Evolutionary conservation across 1,284 basidiomycete species (phyloP), one percentile per base, ranked within the genome.

Genomic region (Athelia sp.): DNA sequence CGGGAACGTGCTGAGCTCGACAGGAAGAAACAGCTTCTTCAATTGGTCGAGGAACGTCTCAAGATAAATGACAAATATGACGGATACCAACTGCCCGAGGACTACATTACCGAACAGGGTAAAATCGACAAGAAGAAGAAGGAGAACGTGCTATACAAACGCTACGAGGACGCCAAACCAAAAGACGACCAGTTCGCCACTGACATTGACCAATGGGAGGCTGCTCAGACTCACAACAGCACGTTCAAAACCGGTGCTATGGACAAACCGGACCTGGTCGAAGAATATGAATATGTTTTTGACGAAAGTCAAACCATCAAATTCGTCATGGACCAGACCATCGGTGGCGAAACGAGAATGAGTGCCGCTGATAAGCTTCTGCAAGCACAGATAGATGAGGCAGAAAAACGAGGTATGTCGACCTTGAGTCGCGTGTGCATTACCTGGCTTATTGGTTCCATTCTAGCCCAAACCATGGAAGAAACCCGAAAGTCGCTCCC

Each of bases 31-130:
- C 91, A 98, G 62, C 78, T 98, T 9, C 72, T 99, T 17, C 79
- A 82, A 44, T 79, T 99, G 26, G 95, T 97, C 51, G 95, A 99
- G 67, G 95, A 96, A 64, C 82, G 95, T 18, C 77, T 94, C 54
- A 87, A 84, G 62, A 97, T 99, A 54, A 91, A 94, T 64, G 94
- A 97, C 71, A 90, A 92, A 54, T 91, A 80, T 67, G 94, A 97
- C 54, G 94, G 94, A 3, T 98, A 98, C 61, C 88, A 89, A 71
- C 78, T 97, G 34, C 95, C 94, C 0, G 94, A 97, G 59, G 96
- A 99, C 69, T 99, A 99, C 63, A 80, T 98, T 60, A 99, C 96
- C 0, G 96, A 98, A 62, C 93, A 98, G 66, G 97, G 97, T n/a
- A 96, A 94, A 67, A 90, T 99, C 54, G 95, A 99, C 77, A 88